Percentiles rank a stretch among this genome's conserved stretches.
Conservation (phyloP, 306 rosid species). For the Bauhinia variegata region DNA sequence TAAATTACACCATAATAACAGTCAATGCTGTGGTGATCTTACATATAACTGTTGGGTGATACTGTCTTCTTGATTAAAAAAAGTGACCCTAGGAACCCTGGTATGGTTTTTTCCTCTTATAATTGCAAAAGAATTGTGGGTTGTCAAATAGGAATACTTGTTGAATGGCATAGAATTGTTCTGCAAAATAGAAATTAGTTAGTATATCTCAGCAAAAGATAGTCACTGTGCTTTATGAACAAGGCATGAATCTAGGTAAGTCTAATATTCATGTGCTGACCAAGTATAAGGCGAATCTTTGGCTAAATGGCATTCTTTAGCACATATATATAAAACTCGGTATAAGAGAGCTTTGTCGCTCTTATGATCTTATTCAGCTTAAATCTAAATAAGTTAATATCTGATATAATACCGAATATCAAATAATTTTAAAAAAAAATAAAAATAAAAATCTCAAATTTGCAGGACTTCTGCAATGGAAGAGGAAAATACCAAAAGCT, state of each 20-base stretch:
- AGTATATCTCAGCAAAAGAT: neutral
- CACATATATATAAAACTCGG: too few species aligned
- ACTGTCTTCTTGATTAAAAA: constrained; percentile 48
- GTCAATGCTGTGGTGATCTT: constrained; percentile 3
- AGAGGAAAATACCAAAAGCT: constrained; percentile 37
- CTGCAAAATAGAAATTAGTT: constrained; percentile 30
- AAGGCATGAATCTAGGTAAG: neutral
- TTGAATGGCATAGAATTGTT: constrained; percentile 46
- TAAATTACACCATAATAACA: neutral
- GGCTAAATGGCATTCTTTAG: too few species aligned
- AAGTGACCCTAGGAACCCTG: constrained; percentile 30
- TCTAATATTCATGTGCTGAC: neutral
- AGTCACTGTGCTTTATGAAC: neutral
- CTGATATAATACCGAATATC: too few species aligned
- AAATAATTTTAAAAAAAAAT: neutral
- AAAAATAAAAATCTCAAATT: too few species aligned
- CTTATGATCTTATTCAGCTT: too few species aligned
- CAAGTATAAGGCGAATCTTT: too few species aligned
- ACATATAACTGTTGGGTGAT: constrained; percentile 46
- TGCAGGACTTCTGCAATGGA: neutral
- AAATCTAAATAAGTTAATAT: too few species aligned
- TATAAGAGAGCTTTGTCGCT: too few species aligned
- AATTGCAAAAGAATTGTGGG: constrained; percentile 54
- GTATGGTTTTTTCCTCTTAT: constrained; percentile 6
- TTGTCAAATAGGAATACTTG: constrained; percentile 52